Conservation (phyloP, 148 eudicot genomes). For the Silene latifolia region DNA sequence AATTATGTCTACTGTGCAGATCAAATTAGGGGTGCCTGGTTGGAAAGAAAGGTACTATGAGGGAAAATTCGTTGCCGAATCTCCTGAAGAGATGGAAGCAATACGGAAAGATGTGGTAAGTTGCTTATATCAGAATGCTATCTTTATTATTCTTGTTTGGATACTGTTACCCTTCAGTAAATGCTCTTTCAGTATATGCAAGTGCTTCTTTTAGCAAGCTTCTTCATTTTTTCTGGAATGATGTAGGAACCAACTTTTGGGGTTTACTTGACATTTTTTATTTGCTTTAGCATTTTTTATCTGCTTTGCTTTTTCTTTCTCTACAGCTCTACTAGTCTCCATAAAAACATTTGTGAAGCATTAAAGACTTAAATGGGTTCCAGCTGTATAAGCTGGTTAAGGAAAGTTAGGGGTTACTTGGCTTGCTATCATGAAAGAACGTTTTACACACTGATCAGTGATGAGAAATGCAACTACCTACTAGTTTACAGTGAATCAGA, state of each 20-base stretch:
- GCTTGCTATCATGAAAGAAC: too few species aligned
- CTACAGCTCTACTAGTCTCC: too few species aligned
- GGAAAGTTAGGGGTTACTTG: too few species aligned
- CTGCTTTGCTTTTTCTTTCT: not conserved
- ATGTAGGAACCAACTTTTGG: not conserved
- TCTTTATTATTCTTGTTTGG: conserved; percentile 1
- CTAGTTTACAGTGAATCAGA: too few species aligned
- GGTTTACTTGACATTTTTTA: not conserved
- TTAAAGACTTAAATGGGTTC: too few species aligned
- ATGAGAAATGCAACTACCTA: too few species aligned
- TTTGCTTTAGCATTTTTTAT: not conserved
- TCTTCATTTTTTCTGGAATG: not conserved
- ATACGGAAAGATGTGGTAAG: conserved; percentile 84
- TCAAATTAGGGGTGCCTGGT: conserved; percentile 84
- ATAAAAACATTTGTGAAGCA: too few species aligned
- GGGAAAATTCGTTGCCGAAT: conserved; percentile 71
- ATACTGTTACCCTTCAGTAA: not conserved
- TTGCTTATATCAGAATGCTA: conserved; percentile 13
- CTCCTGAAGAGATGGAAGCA: conserved; percentile 70
- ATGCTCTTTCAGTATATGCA: conserved; percentile 4
- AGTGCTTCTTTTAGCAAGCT: not conserved
- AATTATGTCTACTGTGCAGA: conserved; percentile 30
- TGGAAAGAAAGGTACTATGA: conserved; percentile 98
- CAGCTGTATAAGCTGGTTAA: too few species aligned
- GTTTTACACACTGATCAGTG: too few species aligned